A percentile compares a stretch with the other conserved stretches of the same genome.
Conservation (phyloP, 108 stramenopile species). For the Pseudonitzschia delicatissima region DNA sequence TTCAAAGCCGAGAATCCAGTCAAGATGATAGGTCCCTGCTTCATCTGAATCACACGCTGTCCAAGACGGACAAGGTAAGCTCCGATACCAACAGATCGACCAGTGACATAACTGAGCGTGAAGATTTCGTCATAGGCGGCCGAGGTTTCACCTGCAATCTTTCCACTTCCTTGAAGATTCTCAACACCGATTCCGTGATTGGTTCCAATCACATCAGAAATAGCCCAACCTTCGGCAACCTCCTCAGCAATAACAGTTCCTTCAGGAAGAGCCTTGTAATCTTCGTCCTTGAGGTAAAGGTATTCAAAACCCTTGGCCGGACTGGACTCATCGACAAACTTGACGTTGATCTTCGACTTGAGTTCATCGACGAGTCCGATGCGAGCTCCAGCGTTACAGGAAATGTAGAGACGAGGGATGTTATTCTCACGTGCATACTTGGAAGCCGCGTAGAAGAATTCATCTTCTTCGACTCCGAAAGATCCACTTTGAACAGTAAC, state of each 20-base stretch:
- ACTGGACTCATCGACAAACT: conserved; percentile 84
- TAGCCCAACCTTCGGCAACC: conserved; percentile 85
- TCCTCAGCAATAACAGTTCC: conserved; percentile 86
- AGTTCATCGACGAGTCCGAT: conserved; percentile 98
- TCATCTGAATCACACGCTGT: conserved; percentile 92
- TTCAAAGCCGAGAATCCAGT: conserved; percentile 95
- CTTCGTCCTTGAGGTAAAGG: conserved; percentile 90
- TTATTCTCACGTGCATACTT: conserved; percentile 87
- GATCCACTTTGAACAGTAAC: conserved; percentile 98
- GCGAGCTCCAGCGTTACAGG: conserved; percentile 96
- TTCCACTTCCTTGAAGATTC: conserved; percentile 95
- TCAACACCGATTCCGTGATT: conserved; percentile 96
- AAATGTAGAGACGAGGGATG: conserved; percentile 93
- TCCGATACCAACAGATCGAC: conserved; percentile 94
- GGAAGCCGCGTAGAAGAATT: conserved; percentile 90
- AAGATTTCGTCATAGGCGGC: conserved; percentile 96
- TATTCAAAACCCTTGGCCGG: conserved; percentile 96
- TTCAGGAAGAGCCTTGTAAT: conserved; percentile 86
- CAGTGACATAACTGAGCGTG: conserved; percentile 95
- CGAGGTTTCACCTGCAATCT: conserved; percentile 98
- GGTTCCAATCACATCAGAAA: conserved; percentile 93
- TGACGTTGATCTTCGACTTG: conserved; percentile 94
- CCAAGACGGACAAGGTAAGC: conserved; percentile 93
- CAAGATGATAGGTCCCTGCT: conserved; percentile 90
- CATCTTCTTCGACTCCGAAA: conserved; percentile 96